Base-by-base conservation (phyloP, 495 filamentous ascomycete species). In the Xylaria curta region DNA sequence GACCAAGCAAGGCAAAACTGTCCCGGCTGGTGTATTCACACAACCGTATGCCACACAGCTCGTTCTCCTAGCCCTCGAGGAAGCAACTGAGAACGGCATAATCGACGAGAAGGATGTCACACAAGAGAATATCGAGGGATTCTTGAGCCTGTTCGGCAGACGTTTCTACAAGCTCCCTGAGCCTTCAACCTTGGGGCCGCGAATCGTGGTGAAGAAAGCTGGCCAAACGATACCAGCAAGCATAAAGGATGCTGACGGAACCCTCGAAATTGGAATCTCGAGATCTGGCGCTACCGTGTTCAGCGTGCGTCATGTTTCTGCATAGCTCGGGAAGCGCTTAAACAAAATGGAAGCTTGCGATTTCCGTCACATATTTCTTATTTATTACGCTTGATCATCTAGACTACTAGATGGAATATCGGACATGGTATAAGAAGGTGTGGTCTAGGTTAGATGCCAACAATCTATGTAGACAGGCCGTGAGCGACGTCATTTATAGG, bases 31-130 rank as follows among this genome's bases (percentile, higher is more conserved):
- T 31, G 91, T 95, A 8, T 97, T 97, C 82, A 97, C 94, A 9
- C 94, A 97, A 79, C 92, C 93, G n/a, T 93, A 90, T 76, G 90
- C 89, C n/a, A 89, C 93, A 17, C 89, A 91, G 68, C 85, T 92
- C 36, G 92, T 95, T 42, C 75, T 97, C 36, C 86, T 88, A 70
- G 92, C 92, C 21, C 85, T 97, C 36, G 91, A 93, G 79, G 87
- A 91, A 75, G 93, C 86, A 10, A 81, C 91, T 26, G 82, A 88
- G 76, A 86, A 88, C 36, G 91, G 90, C n/a, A 82, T 91, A 54
- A 82, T 97, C 19, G 84, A 81, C 60, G 88, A 89, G 24, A 85
- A 87, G 19, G 87, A 91, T 24, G 89, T 97, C n/a, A 94, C 91
- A 13, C 83, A 88, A 53, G 91, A 92, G 72, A 84, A 85, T 53